phyloP scores from a whole-genome alignment of 2,329 filamentous ascomycete genomes.

The Didymella pomorum region DNA sequence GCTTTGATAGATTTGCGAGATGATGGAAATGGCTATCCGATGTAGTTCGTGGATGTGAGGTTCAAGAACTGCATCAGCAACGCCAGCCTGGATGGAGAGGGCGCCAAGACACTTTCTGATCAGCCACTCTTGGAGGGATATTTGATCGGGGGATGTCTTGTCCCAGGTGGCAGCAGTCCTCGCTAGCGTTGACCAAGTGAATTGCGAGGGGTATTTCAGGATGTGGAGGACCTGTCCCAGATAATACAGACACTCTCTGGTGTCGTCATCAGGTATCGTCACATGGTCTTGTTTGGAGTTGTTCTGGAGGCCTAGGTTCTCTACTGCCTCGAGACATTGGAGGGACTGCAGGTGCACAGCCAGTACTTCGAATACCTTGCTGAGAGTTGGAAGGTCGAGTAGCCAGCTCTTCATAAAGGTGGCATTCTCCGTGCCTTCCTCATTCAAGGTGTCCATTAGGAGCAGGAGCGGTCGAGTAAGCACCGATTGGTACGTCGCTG shows the following conservation, averaged over 20 bases:
- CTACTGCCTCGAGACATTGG: constrained; percentile 34
- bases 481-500: constrained; percentile 73
- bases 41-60: constrained; percentile 70
- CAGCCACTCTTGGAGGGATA: constrained; percentile 71
- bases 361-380: constrained; percentile 55
- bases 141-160: constrained; percentile 57
- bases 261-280: constrained; percentile 62
- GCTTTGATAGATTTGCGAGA: constrained; percentile 70
- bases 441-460: constrained; percentile 77
- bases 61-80: constrained; percentile 44
- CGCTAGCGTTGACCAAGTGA: constrained; percentile 74
- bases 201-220: constrained; percentile 71
- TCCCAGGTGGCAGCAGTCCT: constrained; percentile 64
- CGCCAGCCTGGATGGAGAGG: constrained; percentile 57
- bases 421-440: constrained; percentile 76
- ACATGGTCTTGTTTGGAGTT: background rate
- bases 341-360: constrained; percentile 43
- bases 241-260: constrained; percentile 80
- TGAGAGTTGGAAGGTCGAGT: constrained; percentile 65
- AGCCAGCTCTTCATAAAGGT: constrained; percentile 85
- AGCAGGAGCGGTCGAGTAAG: constrained; percentile 83
- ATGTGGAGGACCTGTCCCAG: constrained; percentile 77
- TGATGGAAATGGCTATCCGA: constrained; percentile 71
- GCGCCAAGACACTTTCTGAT: constrained; percentile 71
- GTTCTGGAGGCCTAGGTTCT: constrained; percentile 28